Conservation (phyloP, 2,329 filamentous ascomycete genomes). For the Alternaria gansuensis region DNA sequence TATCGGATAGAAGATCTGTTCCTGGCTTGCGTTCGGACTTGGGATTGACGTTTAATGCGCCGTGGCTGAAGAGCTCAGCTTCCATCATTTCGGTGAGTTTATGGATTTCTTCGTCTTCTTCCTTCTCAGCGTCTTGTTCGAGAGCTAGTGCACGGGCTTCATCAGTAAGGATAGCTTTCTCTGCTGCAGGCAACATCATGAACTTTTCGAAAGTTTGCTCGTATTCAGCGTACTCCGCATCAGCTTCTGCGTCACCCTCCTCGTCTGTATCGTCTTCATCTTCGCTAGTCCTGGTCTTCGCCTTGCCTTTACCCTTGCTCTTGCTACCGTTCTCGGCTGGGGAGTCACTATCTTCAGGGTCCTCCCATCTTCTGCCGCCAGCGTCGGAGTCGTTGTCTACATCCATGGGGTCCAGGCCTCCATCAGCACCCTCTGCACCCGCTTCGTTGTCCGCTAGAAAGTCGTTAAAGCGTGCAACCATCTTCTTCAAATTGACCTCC, state of each 20-base stretch:
- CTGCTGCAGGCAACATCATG: conserved; percentile 72
- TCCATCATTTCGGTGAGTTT: conserved; percentile 75
- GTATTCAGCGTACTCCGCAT: conserved; percentile 73
- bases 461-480: conserved; percentile 90
- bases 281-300: conserved; percentile 63
- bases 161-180: conserved; percentile 46
- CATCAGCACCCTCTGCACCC: conserved; percentile 78
- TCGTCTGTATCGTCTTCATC: conserved; percentile 39
- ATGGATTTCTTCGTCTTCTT: conserved; percentile 66
- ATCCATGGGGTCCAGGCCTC: conserved; percentile 72
- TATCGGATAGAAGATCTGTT: conserved; percentile 12
- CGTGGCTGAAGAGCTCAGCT: conserved; percentile 73
- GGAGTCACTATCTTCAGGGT: conserved; percentile 55
- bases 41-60: conserved; percentile 64
- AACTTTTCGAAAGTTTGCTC: conserved; percentile 85
- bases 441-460: conserved; percentile 89
- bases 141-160: conserved; percentile 48
- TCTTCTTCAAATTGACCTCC: conserved; percentile 82
- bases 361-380: conserved; percentile 56
- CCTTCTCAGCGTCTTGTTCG: conserved; percentile 54
- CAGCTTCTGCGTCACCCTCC: conserved; percentile 65
- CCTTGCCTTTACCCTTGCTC: conserved; percentile 60
- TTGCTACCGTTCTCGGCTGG: conserved; percentile 51
- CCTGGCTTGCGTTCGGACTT: conserved; percentile 26
- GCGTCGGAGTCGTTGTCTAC: conserved; percentile 65